Evolutionary conservation across 1,284 basidiomycete genomes (phyloP).

Genomic region (Exsudoporus floridanus): DNA sequence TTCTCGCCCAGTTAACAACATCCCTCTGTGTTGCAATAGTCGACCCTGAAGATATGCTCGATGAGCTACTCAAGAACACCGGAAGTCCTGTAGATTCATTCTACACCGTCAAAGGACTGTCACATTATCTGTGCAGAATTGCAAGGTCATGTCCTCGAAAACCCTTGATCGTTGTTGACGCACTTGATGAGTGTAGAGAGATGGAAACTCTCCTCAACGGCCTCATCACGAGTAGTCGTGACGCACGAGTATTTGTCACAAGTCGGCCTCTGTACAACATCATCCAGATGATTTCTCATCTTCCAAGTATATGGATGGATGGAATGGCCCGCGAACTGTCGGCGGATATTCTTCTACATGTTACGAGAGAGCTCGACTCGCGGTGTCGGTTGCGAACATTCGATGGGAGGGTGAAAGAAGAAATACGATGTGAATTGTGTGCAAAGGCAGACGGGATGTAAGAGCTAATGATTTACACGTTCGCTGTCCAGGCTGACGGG

Average conservation of each 20-base stretch:
- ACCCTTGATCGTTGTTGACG: slow-evolving; percentile 11
- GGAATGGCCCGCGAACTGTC: slow-evolving; percentile 1
- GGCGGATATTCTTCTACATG: slow-evolving; percentile 6
- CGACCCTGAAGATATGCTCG: slow-evolving; percentile 1
- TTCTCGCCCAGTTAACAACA: neutral
- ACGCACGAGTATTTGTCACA: slow-evolving; percentile 9
- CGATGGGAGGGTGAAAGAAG: neutral
- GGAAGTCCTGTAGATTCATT: slow-evolving; percentile 1
- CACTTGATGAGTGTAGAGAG: slow-evolving; percentile 15
- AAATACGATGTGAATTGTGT: slow-evolving; percentile 5
- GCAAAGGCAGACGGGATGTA: slow-evolving; percentile 7
- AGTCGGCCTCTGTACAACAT: slow-evolving; percentile 6
- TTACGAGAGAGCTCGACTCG: slow-evolving; percentile 6
- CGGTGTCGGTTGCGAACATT: neutral
- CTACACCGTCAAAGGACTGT: slow-evolving; percentile 3
- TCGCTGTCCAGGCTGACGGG: neutral
- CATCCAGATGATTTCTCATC: neutral
- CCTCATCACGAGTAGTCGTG: neutral
- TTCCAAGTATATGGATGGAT: slow-evolving; percentile 9
- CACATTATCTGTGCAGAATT: slow-evolving; percentile 2
- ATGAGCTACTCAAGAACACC: slow-evolving; percentile 6
- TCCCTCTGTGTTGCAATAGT: neutral
- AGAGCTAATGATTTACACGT: neutral
- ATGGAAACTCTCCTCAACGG: slow-evolving; percentile 1
- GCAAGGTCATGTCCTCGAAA: neutral